Evolutionary conservation across 768 basidiomycete genomes (phyloP).

Genomic region (Termitomyces eurrhizus): DNA sequence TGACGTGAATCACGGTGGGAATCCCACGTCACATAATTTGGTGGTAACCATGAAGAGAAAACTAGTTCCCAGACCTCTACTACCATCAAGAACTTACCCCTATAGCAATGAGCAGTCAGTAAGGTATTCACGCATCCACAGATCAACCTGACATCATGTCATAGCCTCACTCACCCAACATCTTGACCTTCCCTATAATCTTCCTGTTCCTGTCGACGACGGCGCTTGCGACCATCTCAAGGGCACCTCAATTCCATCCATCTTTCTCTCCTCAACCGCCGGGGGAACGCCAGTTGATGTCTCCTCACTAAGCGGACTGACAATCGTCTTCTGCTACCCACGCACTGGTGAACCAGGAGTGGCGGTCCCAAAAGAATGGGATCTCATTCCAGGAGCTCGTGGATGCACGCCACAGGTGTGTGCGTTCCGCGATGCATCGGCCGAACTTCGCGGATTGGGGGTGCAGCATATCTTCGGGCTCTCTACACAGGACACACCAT

Average conservation of each 20-base stretch:
- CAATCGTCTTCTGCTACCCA: slow-evolving; percentile 20
- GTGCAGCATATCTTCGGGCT: slow-evolving; percentile 19
- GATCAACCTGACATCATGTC: neutral
- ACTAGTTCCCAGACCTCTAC: neutral
- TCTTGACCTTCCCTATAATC: slow-evolving; percentile 13
- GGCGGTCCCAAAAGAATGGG: slow-evolving; percentile 16
- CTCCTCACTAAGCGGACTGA: slow-evolving; percentile 15
- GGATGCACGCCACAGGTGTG: slow-evolving; percentile 22
- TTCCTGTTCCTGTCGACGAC: slow-evolving; percentile 20
- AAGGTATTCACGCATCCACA: neutral
- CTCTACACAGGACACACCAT: slow-evolving; percentile 19
- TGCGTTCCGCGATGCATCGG: slow-evolving; percentile 18
- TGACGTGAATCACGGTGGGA: neutral
- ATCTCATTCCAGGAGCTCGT: slow-evolving; percentile 21
- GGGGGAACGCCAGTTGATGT: slow-evolving; percentile 12
- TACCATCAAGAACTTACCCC: neutral
- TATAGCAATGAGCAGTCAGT: neutral
- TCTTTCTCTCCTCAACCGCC: slow-evolving; percentile 16
- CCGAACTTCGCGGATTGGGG: slow-evolving; percentile 16
- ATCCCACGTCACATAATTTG: neutral
- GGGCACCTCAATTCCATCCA: slow-evolving; percentile 13
- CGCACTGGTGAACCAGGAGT: slow-evolving; percentile 18
- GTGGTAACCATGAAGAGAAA: neutral
- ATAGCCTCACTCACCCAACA: neutral
- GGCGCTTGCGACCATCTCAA: slow-evolving; percentile 19